phyloP scores from a whole-genome alignment of 2,329 filamentous ascomycete species.

The Diaporthe humulicola region DNA sequence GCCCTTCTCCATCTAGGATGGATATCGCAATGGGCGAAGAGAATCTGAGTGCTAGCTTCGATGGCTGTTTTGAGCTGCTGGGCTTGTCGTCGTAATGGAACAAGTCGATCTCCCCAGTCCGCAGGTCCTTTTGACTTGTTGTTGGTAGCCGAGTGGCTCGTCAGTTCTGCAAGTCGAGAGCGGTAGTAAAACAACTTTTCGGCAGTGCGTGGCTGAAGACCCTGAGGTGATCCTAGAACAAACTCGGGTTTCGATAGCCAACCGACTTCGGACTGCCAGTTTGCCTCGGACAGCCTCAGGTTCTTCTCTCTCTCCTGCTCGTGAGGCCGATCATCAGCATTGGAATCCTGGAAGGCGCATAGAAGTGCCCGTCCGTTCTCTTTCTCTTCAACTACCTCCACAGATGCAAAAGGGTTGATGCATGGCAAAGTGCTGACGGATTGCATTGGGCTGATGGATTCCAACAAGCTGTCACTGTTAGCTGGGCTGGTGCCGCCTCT shows the following conservation, averaged over 20 bases:
- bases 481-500: not conserved
- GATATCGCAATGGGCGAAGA: not conserved
- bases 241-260: not conserved
- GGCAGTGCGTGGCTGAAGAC: not conserved
- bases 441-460: not conserved
- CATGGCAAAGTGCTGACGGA: not conserved
- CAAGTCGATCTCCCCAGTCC: not conserved
- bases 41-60: not conserved
- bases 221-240: not conserved
- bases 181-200: not conserved
- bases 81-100: not conserved
- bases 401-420: not conserved
- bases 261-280: not conserved
- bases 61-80: not conserved
- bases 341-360: not conserved
- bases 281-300: not conserved
- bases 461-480: not conserved
- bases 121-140: not conserved
- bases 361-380: not conserved
- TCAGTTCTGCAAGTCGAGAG: not conserved
- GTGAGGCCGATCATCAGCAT: not conserved
- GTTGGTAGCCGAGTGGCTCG: not conserved
- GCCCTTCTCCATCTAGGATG: not conserved
- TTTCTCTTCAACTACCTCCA: not conserved
- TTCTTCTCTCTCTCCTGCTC: not conserved